Percentiles rank a stretch among this genome's conserved stretches.
phyloP scores from a whole-genome alignment of 192 early-diverging fungal species.

The Cetraspora pellucida region DNA sequence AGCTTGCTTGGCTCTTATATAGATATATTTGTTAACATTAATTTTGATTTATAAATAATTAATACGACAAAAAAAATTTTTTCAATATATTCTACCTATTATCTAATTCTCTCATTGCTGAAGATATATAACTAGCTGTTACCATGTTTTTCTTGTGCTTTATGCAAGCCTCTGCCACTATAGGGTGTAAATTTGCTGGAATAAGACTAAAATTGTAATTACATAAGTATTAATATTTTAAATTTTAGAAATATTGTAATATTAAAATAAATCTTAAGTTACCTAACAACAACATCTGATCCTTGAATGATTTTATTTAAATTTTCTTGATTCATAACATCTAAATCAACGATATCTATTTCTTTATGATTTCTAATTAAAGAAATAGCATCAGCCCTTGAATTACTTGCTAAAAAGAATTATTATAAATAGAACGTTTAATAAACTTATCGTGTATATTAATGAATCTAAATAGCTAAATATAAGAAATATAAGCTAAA shows the following conservation, averaged over 20 bases:
- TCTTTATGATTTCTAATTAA: constrained; percentile 64
- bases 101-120: constrained; percentile 83
- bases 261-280: constrained; percentile 6
- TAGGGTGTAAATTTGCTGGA: constrained; percentile 83
- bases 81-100: constrained; percentile 51
- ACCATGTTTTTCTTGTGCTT: constrained; percentile 89
- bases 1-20: constrained; percentile 67
- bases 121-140: constrained; percentile 94
- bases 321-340: constrained; percentile 65
- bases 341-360: constrained; percentile 66
- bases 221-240: too few species aligned
- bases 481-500: background rate
- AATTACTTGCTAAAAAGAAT: constrained; percentile 77
- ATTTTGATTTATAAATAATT: background rate
- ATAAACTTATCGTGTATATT: too few species aligned
- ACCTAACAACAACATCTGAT: constrained; percentile 87
- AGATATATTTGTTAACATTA: background rate
- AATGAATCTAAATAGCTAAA: too few species aligned
- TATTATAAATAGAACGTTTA: too few species aligned
- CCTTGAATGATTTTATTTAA: constrained; percentile 66
- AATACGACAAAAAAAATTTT: background rate
- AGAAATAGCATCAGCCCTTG: constrained; percentile 66
- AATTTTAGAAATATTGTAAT: too few species aligned
- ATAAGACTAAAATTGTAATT: constrained; percentile 63
- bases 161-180: constrained; percentile 76